Evolutionary conservation across 768 basidiomycete species (phyloP), one percentile per base, ranked within the genome.

Genomic region (Gloeophyllum trabeum): DNA sequence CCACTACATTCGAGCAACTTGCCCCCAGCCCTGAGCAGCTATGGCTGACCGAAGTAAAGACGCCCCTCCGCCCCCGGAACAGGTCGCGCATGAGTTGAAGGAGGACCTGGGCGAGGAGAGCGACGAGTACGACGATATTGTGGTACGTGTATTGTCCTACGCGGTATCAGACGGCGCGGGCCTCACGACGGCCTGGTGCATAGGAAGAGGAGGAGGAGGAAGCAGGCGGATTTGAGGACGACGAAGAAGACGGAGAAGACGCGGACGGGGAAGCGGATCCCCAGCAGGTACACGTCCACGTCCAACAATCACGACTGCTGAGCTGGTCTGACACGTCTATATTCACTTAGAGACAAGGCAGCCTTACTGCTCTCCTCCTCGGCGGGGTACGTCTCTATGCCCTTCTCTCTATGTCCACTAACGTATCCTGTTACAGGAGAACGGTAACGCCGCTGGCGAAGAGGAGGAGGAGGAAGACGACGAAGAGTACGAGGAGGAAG

Each of bases 111-210:
- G 46, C 4, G 56, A 58, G 44, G 56, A 58, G 46, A 56, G 54
- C 46, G 57, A 58, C 49, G 57, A 52, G 16, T 58, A 56, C 41
- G 56, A 58, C 22, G 48, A 53, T 40, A 35, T 58, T 20, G 52
- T 51, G 47, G 49, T 50, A 19, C 13, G 47, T 41, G 23, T 2
- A 4, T 21, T 16, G 35, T 13, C 18, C 20, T 37, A 12, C 19
- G 19, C 22, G 32, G 41, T 26, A 38, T 36, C 34, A 16, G 24
- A 6, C 4, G 22, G 6, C 10, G 5, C 23, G n/a, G n/a, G n/a
- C 35, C 39, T 24, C 35, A 19, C 16, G n/a, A 35, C n/a, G 25
- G 23, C 43, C 16, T 14, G 13, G 20, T 26, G 0, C 16, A 39
- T 28, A 48, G 50, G 53, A 58, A 24, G 54, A 51, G 20, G 56